These are phyloP conservation scores for Orbilia blumenaviensis DNA, from an alignment of 2,329 filamentous ascomycete genomes.

Conservation along the genomic window DNA sequence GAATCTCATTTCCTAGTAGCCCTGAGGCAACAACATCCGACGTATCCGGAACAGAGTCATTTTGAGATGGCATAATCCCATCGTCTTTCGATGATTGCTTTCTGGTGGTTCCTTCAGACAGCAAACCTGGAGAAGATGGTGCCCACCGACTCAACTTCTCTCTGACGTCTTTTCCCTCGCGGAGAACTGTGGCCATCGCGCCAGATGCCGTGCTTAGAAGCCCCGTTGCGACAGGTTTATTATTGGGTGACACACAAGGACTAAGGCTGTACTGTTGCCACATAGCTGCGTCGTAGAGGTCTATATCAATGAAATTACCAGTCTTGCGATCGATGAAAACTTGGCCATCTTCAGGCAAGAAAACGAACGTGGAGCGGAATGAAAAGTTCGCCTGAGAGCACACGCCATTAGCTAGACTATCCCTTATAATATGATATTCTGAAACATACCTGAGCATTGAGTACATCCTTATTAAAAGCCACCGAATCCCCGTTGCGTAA, in stretches of 20 bases:
- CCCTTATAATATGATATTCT: not conserved
- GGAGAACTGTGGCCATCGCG: constrained; percentile 33
- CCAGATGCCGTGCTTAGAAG: constrained; percentile 42
- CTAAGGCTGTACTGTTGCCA: constrained; percentile 83
- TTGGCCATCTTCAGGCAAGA: constrained; percentile 84
- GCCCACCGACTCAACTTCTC: constrained; percentile 45
- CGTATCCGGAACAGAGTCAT: constrained; percentile 58
- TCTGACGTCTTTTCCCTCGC: constrained; percentile 36
- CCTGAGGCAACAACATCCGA: constrained; percentile 57
- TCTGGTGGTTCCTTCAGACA: constrained; percentile 49
- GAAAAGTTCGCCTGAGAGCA: constrained; percentile 77
- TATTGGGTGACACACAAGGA: constrained; percentile 72
- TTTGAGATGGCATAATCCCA: constrained; percentile 58
- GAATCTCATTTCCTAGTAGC: constrained; percentile 57
- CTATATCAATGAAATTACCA: constrained; percentile 79
- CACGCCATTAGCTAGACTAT: not conserved
- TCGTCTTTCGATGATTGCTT: constrained; percentile 53
- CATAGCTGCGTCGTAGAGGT: constrained; percentile 81
- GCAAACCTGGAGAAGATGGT: constrained; percentile 20
- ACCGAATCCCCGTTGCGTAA: constrained; percentile 92
- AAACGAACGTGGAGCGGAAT: constrained; percentile 82
- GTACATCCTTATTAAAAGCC: constrained; percentile 83
- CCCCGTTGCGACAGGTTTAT: constrained; percentile 50
- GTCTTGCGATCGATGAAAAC: constrained; percentile 88
- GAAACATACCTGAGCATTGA: constrained; percentile 74